A percentile compares a stretch with the other conserved stretches of the same genome.
Evolutionary conservation across 441 rosid species (phyloP).

Genomic region (Adansonia grandidieri): DNA sequence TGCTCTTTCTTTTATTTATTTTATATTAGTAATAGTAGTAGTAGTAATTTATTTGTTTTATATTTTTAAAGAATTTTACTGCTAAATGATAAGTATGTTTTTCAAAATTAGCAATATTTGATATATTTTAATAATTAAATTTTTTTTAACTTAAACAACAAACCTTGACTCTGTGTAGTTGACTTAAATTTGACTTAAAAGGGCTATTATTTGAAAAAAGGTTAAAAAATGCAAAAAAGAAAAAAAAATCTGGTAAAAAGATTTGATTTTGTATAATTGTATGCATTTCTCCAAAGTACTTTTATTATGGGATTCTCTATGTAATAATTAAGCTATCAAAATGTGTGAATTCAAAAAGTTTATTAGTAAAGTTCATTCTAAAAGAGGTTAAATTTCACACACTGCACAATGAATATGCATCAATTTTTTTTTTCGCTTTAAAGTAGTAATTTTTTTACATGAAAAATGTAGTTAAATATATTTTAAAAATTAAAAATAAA

Average conservation of each 20-base stretch:
- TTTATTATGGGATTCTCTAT: constrained; percentile 4
- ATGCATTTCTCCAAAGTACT: not conserved
- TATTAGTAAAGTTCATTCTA: not conserved
- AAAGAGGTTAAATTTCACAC: not conserved
- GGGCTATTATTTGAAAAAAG: not conserved
- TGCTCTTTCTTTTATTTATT: too few relatives aligned
- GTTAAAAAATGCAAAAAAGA: not conserved
- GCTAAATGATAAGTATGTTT: too few relatives aligned
- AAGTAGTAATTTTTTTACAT: not conserved
- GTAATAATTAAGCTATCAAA: constrained; percentile 12
- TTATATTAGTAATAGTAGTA: too few relatives aligned
- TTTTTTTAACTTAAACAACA: too few relatives aligned
- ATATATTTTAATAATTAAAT: too few relatives aligned
- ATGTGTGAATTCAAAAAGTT: not conserved
- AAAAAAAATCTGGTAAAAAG: not conserved
- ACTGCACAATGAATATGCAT: not conserved
- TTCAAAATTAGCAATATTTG: too few relatives aligned
- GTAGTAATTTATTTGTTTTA: too few relatives aligned
- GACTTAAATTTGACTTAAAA: not conserved
- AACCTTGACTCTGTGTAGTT: too few relatives aligned
- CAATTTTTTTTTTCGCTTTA: not conserved
- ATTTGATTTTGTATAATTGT: too few relatives aligned
- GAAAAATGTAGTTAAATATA: not conserved
- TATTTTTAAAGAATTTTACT: too few relatives aligned
- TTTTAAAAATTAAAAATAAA: too few relatives aligned